Base-by-base conservation (phyloP, 768 basidiomycete species). In the Boletus edulis region DNA sequence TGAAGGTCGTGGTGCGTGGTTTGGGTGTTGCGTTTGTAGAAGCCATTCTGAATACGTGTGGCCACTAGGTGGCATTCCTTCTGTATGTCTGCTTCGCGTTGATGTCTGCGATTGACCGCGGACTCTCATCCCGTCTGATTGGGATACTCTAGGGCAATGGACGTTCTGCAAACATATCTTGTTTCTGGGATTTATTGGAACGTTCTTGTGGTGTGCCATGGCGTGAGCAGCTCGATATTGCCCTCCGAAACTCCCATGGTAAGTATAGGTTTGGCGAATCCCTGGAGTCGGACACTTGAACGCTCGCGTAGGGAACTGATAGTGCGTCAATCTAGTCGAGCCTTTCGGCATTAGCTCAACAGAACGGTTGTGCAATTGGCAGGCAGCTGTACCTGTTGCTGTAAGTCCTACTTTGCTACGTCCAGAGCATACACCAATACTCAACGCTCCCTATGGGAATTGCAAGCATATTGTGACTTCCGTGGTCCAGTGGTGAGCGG, bases 401-500 rank as follows among this genome's bases (percentile, higher is more conserved):
- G 57, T 59, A n/a, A 31, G 59, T 55, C 20, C 13, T 37, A 3
- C 13, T 35, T 15, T n/a, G n/a, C n/a, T 24, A 35, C 12, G 3
- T 14, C 18, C 15, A 8, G 22, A 24, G 29, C 14, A 18, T 14
- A 11, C 2, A 3, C 13, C 6, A 17, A 15, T n/a, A 18, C 22
- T 20, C 12, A 17, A 34, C 18, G 18, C 17, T 56, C 29, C 55
- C n/a, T 0, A 3, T 3, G 3, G n/a, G 11, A n/a, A 32, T 15
- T 1, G 24, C 31, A 41, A 61, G 59, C 49, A 49, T 20, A 15
- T 34, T 17, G 11, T 61, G 31, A 42, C 24, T 34, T 38, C 22
- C 18, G n/a, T n/a, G 7, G 60, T 61, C 14, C 59, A 61, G 18
- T 61, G 59, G 60, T 61, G 12, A 48, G 47, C 8, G 24, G 12